Base-by-base conservation (phyloP, 108 stramenopile genomes). In the Stephanodiscus triporus region DNA sequence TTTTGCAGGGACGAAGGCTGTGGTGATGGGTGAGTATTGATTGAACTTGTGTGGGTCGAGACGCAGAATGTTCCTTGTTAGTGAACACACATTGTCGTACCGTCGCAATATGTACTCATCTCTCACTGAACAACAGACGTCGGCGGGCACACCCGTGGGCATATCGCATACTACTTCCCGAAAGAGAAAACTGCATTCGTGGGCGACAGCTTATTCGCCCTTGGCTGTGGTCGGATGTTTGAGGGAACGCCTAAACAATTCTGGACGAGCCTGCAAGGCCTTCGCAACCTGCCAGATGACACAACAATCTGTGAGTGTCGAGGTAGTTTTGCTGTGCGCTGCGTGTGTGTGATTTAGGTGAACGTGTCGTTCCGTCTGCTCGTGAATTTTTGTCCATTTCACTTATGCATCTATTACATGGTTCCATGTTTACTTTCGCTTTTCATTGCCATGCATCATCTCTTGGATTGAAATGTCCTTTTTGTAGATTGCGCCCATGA, bases 181-280 rank as follows among this genome's bases (percentile, higher is more conserved):
- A 60, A 67, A 13, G 75, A 84, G 37, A 76, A 86, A 47, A 81
- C 70, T 14, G 86, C 83, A 13, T 96, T 94, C 77, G 84, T 84
- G 20, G 95, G 95, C 9, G 95, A 96, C 56, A 71, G 86, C 61
- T 76, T 96, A 9, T 96, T 96, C 69, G 64, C 87, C 16, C 76
- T 94, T 34, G 95, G 95, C 27, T 96, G 95, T 68, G 95, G 95
- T 20, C 70, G 86, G 37, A 92, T 96, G 89, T 96, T 94, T 68
- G 95, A 96, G 77, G 95, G 95, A 13, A 90, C 91, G 45, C 87
- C 89, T 6, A 17, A 60, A 23, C 89, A 94, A 56, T 91, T 89
- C 57, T 92, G 90, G 89, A 51, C 73, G 4, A 82, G 79, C 37
- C 70, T 96, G 16, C 65, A 90, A 61, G 53, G 75, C 10, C 43